Base-by-base conservation (phyloP, 2,329 filamentous ascomycete species). In the Beauveria sp. region DNA sequence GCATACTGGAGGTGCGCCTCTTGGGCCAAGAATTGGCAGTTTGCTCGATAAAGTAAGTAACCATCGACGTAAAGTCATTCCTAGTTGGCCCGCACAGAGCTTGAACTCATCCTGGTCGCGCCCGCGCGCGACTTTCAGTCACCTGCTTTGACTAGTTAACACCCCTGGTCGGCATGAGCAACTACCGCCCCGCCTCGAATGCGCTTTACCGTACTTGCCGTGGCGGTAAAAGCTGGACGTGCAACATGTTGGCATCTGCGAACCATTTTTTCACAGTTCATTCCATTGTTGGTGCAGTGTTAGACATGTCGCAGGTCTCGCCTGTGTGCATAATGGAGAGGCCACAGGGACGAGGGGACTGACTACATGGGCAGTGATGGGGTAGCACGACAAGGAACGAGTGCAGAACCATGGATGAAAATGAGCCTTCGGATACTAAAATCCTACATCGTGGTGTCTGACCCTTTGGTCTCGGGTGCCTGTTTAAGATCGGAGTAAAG, bases 301-400 rank as follows among this genome's bases (percentile, higher is more conserved):
- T 60, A 60, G 58, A 60, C 58, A 53, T 60, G 58, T 60, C 26
- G 58, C 58, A 60, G 58, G 40, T 60, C 49, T 60, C 58, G 58
- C 58, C 49, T 60, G 5, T 53, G 40, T 53, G 47, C 47, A 52
- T 26, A 26, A 60, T 53, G 49, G 57, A 52, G 30, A 38, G 46
- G 38, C 47, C 43, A 49, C 46, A 52, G 4, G 16, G 49, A 46
- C 12, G 42, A 53, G 47, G 40, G 24, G 26, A 45, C 24, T 49
- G 53, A 42, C n/a, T n/a, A 60, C 58, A 22, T 22, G 20, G 20
- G 20, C 20, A 22, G 20, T 22, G 20, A 40, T 60, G 58, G 58
- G 30, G 49, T 52, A 24, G n/a, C 14, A 34, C 45, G 34, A 20
- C 30, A 50, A 26, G 9, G 43, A 43, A 24, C 54, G 38, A 53